Base-by-base conservation (phyloP, 257 asterid genomes). In the Nicotiana tabacum region DNA sequence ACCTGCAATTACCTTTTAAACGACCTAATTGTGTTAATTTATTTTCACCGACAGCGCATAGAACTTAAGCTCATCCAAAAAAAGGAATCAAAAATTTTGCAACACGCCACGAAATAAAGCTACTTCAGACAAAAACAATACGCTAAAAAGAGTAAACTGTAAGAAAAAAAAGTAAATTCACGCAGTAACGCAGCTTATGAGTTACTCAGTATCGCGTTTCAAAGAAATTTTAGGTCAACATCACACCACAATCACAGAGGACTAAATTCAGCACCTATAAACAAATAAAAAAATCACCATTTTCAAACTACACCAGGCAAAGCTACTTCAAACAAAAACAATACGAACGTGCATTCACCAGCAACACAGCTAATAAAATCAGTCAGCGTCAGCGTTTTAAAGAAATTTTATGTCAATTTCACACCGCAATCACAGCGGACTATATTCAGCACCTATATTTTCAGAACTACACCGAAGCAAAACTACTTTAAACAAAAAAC, bases 81-180 rank as follows among this genome's bases (percentile, higher is more conserved):
- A 80, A 82, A 85, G 83, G 82, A 43, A 88, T 81, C 84, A 77
- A 17, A 56, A 87, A 82, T 32, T 81, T 84, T 37, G 61, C 39
- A 60, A 76, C 68, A 56, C 29, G 13, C 21, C 15, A 27, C 70
- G 7, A 74, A 68, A 43, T 53, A 74, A 77, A 9, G 78, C 78
- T 33, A 70, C 58, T 70, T 24, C 39, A 17, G 29, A 37, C 21
- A 70, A 70, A 53, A 35, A 53, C 11, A 70, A 15, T 4, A 17
- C 3, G 58, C 15, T 17, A 1, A 48, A 39, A 35, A 70, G 16
- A 70, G 58, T 70, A 37, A 67, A 70, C 18, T 12, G 4, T 2
- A 27, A 43, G 24, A 43, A 48, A 55, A 37, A 24, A 80, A 24
- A 46, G 37, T 21, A 35, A 72, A 46, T 6, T 46, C 8, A 24